Percentiles rank a stretch among this genome's conserved stretches.
These are phyloP conservation scores for Capronia epimyces DNA, from an alignment of 2,329 filamentous ascomycete species.

Conservation along the genomic window DNA sequence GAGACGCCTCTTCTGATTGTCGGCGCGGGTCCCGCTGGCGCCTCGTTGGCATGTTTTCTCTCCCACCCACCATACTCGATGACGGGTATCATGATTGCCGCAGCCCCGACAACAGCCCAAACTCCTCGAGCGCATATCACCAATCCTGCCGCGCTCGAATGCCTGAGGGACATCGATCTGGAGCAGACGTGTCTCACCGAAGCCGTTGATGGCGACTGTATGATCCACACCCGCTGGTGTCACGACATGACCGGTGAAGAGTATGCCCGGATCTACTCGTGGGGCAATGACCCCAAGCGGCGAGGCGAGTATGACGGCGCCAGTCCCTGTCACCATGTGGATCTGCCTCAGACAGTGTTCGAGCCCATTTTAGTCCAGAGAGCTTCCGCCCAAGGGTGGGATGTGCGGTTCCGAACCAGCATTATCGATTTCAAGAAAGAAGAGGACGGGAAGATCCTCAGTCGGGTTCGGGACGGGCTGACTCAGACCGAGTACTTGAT, in stretches of 20 bases:
- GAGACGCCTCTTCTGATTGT: slow-evolving; percentile 31
- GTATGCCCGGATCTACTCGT: slow-evolving; percentile 40
- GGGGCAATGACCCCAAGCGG: slow-evolving; percentile 39
- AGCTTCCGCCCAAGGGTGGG: slow-evolving; percentile 37
- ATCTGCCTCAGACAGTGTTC: slow-evolving; percentile 42
- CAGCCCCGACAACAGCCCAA: slow-evolving; percentile 24
- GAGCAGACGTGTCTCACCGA: slow-evolving; percentile 35
- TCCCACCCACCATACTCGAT: slow-evolving; percentile 24
- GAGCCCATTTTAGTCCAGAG: slow-evolving; percentile 41
- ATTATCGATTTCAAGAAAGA: slow-evolving; percentile 33
- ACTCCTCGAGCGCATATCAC: slow-evolving; percentile 29
- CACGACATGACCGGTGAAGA: slow-evolving; percentile 43
- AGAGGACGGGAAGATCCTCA: slow-evolving; percentile 33
- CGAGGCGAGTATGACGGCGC: slow-evolving; percentile 39
- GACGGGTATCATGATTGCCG: slow-evolving; percentile 28
- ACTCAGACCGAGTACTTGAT: slow-evolving; percentile 32
- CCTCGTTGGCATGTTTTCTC: slow-evolving; percentile 33
- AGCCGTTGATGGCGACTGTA: slow-evolving; percentile 34
- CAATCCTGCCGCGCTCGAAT: slow-evolving; percentile 33
- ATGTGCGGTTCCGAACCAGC: slow-evolving; percentile 38
- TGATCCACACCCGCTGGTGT: slow-evolving; percentile 43
- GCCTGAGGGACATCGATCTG: slow-evolving; percentile 43
- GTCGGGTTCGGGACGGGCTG: slow-evolving; percentile 36
- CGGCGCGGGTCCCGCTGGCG: slow-evolving; percentile 52
- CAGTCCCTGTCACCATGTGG: slow-evolving; percentile 40